Evolutionary conservation across 202 grass and related monocot genomes (phyloP).

Genomic region (Dendrocalamus latiflorus): DNA sequence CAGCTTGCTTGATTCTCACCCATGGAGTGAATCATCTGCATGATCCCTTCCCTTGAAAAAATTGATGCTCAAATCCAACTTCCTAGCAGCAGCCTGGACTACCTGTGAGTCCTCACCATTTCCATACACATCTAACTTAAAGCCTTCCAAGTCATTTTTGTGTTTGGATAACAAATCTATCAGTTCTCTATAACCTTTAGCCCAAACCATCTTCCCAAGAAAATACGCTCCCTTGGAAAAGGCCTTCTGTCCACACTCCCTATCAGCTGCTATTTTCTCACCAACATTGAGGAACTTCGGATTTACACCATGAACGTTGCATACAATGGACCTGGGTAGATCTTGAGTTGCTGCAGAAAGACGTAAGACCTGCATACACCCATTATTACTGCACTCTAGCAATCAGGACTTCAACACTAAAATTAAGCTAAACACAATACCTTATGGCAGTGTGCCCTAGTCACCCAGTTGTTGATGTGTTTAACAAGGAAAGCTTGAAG

Average conservation of each 20-base stretch:
- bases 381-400: constrained; percentile 25
- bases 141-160: constrained; percentile 57
- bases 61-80: constrained; percentile 66
- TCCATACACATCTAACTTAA: constrained; percentile 75
- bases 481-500: constrained; percentile 83
- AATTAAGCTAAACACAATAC: constrained; percentile 45
- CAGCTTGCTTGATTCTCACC: constrained; percentile 45
- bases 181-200: constrained; percentile 88
- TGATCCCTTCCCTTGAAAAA: constrained; percentile 88
- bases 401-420: neutral
- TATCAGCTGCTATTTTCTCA: constrained; percentile 59
- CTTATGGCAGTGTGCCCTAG: constrained; percentile 87
- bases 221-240: constrained; percentile 87
- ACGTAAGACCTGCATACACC: constrained; percentile 71
- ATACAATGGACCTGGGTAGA: constrained; percentile 86
- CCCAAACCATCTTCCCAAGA: constrained; percentile 96
- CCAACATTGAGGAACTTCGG: constrained; percentile 71
- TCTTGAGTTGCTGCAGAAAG: constrained; percentile 92
- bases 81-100: constrained; percentile 60
- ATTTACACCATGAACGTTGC: constrained; percentile 94
- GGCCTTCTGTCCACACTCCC: constrained; percentile 40
- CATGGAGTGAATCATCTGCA: constrained; percentile 75
- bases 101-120: constrained; percentile 79
- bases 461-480: constrained; percentile 92
- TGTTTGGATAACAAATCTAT: constrained; percentile 78